Percentiles rank a stretch among this genome's conserved stretches.
These are phyloP conservation scores for Limtongia smithiae DNA, from an alignment of 805 yeast species.

Conservation along the genomic window DNA sequence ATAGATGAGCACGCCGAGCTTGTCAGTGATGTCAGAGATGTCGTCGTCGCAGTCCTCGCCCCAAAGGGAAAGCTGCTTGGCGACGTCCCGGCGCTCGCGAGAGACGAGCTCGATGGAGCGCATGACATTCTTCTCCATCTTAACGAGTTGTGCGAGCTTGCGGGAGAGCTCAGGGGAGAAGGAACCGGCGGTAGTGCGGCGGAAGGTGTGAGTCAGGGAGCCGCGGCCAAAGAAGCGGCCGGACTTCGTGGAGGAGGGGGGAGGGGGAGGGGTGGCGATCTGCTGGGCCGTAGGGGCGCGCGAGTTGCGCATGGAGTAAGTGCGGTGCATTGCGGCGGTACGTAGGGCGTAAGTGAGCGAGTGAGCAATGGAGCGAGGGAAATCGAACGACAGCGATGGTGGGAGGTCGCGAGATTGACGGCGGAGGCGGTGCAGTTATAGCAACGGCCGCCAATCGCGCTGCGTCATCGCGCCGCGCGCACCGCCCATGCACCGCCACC, in stretches of 20 bases:
- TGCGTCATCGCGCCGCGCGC: too few species aligned
- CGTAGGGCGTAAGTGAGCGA: neutral
- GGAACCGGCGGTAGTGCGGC: constrained; percentile 54
- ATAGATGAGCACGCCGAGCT: constrained; percentile 90
- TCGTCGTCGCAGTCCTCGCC: constrained; percentile 98
- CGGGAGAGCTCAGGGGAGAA: constrained; percentile 93
- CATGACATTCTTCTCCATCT: constrained; percentile 94
- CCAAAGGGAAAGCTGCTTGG: constrained; percentile 95
- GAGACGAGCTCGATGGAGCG: constrained; percentile 90
- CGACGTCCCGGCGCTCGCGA: constrained; percentile 91
- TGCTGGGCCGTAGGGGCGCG: constrained; percentile 98
- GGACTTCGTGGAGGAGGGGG: constrained; percentile 81
- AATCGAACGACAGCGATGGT: too few species aligned
- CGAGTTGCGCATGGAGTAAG: constrained; percentile 89
- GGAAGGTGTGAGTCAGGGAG: constrained; percentile 30
- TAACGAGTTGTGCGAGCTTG: constrained; percentile 85
- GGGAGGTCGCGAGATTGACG: too few species aligned
- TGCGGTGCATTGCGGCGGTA: constrained; percentile 75
- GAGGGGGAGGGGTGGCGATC: constrained; percentile 91
- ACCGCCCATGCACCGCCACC: too few species aligned
- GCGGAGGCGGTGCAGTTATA: too few species aligned
- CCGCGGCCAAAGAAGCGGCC: constrained; percentile 74
- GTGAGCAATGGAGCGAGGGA: neutral
- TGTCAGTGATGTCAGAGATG: constrained; percentile 94
- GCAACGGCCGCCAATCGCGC: too few species aligned